Percentiles rank a stretch among this genome's conserved stretches.
phyloP scores from a whole-genome alignment of 495 filamentous ascomycete genomes.

The Penicillium ochrochloron region DNA sequence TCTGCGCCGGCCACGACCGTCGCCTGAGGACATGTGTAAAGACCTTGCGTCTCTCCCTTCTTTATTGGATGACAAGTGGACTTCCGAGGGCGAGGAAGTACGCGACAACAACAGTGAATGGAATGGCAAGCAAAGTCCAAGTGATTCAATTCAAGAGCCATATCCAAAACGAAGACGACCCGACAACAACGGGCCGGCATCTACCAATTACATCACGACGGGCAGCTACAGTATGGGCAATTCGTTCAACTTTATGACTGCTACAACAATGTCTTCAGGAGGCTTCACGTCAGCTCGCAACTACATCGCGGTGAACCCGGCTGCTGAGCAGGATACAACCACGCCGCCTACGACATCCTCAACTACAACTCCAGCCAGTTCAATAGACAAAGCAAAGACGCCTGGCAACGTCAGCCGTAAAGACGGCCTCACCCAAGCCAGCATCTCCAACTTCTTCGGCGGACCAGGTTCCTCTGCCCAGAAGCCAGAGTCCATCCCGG shows the following conservation, averaged over 20 bases:
- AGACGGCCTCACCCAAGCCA: conserved; percentile 43
- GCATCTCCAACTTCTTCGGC: conserved; percentile 46
- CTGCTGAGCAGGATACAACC: conserved; percentile 19
- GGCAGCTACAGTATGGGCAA: conserved; percentile 36
- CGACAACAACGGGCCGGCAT: conserved; percentile 32
- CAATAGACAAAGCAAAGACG: conserved; percentile 27
- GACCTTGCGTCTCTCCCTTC: conserved; percentile 51
- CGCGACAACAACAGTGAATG: conserved; percentile 43
- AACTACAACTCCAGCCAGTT: conserved; percentile 10
- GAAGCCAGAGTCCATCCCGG: conserved; percentile 22
- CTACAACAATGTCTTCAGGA: conserved; percentile 42
- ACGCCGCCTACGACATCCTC: conserved; percentile 10
- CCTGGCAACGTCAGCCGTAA: conserved; percentile 25
- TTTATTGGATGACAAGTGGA: conserved; percentile 66
- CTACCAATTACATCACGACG: conserved; percentile 31
- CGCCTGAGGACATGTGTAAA: conserved; percentile 51
- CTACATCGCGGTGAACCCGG: conserved; percentile 39
- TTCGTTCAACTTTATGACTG: conserved; percentile 38
- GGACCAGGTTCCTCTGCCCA: conserved; percentile 26
- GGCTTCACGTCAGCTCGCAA: conserved; percentile 51
- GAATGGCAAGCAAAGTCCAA: conserved; percentile 33
- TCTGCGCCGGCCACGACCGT: conserved; percentile 60
- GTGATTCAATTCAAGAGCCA: conserved; percentile 28
- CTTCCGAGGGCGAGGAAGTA: conserved; percentile 59
- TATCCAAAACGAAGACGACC: conserved; percentile 43